A percentile compares a stretch with the other conserved stretches of the same genome.
Conservation (phyloP, 2,329 filamentous ascomycete species). For the Diaporthe citri region DNA sequence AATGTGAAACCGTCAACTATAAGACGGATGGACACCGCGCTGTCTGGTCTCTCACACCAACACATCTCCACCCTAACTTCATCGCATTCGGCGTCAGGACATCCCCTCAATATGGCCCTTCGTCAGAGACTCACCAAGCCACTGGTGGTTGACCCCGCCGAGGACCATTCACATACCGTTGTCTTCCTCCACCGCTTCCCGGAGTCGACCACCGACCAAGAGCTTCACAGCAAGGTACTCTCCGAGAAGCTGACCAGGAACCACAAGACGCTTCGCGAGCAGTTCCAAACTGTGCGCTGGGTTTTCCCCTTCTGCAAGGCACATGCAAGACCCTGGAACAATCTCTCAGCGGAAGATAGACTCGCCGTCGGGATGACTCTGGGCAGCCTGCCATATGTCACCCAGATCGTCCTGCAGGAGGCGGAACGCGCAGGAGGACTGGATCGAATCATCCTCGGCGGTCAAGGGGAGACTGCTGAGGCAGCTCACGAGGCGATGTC, state of each 20-base stretch:
- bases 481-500: slow-evolving; percentile 42
- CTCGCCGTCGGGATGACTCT: slow-evolving; percentile 25
- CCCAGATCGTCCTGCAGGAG: slow-evolving; percentile 42
- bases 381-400: slow-evolving; percentile 40
- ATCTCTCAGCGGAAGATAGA: slow-evolving; percentile 36
- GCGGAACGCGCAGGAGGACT: slow-evolving; percentile 38
- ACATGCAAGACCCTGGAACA: slow-evolving; percentile 35
- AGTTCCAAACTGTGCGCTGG: slow-evolving; percentile 42
- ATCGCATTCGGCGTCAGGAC: background rate
- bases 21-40: background rate
- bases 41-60: background rate
- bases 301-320: slow-evolving; percentile 42
- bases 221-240: slow-evolving; percentile 40
- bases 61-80: background rate
- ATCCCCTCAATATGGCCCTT: slow-evolving; percentile 34
- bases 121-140: slow-evolving; percentile 35
- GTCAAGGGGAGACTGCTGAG: slow-evolving; percentile 42
- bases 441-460: slow-evolving; percentile 41
- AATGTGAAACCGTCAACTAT: background rate
- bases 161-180: slow-evolving; percentile 42
- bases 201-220: slow-evolving; percentile 33
- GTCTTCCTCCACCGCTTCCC: slow-evolving; percentile 43
- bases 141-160: slow-evolving; percentile 38
- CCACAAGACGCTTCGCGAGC: slow-evolving; percentile 37
- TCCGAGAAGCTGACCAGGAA: slow-evolving; percentile 38